Evolutionary conservation across 345 rosid genomes (phyloP), one percentile per base, ranked within the genome.

Genomic region (Syzygium grande): DNA sequence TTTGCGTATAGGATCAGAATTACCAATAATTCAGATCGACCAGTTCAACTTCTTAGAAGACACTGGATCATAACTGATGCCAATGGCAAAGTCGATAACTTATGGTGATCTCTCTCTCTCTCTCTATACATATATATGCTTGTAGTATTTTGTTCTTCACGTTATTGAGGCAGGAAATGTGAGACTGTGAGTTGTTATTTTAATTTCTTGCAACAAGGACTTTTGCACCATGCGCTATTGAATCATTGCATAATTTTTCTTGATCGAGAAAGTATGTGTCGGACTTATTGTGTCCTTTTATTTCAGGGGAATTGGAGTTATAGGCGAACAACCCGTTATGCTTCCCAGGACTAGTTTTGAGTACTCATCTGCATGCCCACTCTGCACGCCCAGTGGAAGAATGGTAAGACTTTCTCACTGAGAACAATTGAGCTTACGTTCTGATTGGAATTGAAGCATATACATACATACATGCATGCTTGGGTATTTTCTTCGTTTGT

Each of bases 291-390:
- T 73, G 25, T 87, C 84, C 17, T 79, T 52, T 58, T 77, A 41
- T 79, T 84, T n/a, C 93, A 94, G 98, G 93, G 97, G 96, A 46
- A 88, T 91, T 38, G 97, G 98, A 89, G 98, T 95, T 55, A 92
- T 94, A 14, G 98, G 97, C 27, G 97, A 95, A 91, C 97, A 94
- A 88, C 98, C 98, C 23, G 97, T 94, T 84, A 92, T 95, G 86
- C 97, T 94, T 90, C 95, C 98, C 23, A 88, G 84, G 85, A 92
- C 95, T 23, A 93, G 95, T 68, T 95, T 94, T 85, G 98, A 95
- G 84, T 95, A 95, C 91, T 95, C 97, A 58, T 94, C 97, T 73
- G 98, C 98, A 13, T 95, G 98, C 91, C 96, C 97, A 13, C 88
- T 95, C 61, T 87, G 92, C 90, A 94, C 96, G 23, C 91, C 95